Evolutionary conservation across 768 basidiomycete genomes (phyloP).

Genomic region (Pleurotus djamor): DNA sequence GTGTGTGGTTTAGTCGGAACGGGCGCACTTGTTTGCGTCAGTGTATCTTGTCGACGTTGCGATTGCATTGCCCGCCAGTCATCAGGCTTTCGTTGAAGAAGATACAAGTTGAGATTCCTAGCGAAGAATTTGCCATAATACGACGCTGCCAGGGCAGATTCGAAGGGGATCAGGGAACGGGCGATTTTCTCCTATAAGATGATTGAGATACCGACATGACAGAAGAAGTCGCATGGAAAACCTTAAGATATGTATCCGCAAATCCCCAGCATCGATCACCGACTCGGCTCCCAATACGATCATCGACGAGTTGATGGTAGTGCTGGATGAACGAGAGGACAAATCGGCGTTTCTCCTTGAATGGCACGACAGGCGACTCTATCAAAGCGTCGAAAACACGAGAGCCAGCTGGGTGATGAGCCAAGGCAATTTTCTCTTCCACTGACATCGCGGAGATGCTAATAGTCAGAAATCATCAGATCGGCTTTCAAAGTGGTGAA

Average conservation of each 20-base stretch:
- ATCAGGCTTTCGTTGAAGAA: slow-evolving; percentile 76
- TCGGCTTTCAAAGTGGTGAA: slow-evolving; percentile 5
- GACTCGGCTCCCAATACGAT: slow-evolving; percentile 87
- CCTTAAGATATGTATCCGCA: slow-evolving; percentile 92
- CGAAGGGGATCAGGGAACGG: slow-evolving; percentile 69
- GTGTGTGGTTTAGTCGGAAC: not conserved
- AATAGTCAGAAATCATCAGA: slow-evolving; percentile 6
- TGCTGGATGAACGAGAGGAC: slow-evolving; percentile 75
- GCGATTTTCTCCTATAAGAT: slow-evolving; percentile 84
- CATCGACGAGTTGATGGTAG: slow-evolving; percentile 81
- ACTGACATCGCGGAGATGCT: slow-evolving; percentile 61
- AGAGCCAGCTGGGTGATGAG: slow-evolving; percentile 60
- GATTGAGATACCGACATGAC: not conserved
- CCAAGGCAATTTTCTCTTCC: slow-evolving; percentile 53
- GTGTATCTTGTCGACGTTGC: slow-evolving; percentile 22
- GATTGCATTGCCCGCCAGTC: slow-evolving; percentile 83
- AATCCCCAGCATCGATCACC: slow-evolving; percentile 89
- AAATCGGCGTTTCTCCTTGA: slow-evolving; percentile 66
- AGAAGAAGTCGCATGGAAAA: slow-evolving; percentile 24
- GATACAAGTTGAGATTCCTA: slow-evolving; percentile 71
- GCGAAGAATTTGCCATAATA: slow-evolving; percentile 89
- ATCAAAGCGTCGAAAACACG: slow-evolving; percentile 80
- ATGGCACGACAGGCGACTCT: slow-evolving; percentile 61
- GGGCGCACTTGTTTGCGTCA: not conserved
- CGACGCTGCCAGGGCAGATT: slow-evolving; percentile 69